phyloP scores from a whole-genome alignment of 805 yeast species.

The Lipomyces lipofer region DNA sequence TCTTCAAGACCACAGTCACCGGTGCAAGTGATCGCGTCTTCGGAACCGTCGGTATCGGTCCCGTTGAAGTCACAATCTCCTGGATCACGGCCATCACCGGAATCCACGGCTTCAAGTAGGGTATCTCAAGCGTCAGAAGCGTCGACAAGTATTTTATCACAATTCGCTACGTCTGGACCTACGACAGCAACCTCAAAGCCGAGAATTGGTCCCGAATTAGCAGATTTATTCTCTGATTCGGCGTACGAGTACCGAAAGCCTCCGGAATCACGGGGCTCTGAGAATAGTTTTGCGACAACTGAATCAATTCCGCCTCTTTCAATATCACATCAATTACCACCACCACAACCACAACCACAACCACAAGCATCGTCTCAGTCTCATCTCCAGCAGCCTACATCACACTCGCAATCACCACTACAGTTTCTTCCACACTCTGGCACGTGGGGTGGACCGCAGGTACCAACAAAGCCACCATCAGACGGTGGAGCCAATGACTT shows the following conservation, averaged over 20 bases:
- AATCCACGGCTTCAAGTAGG: not conserved
- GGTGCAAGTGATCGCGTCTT: not conserved
- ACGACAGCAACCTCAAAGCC: not conserved
- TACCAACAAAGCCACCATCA: slow-evolving; percentile 4
- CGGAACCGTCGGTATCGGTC: no score
- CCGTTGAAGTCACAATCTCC: not conserved
- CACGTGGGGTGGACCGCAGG: no score
- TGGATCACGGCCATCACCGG: not conserved
- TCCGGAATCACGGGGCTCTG: no score
- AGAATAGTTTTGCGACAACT: not conserved
- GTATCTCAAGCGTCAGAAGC: not conserved
- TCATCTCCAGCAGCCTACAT: no score
- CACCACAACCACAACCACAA: not conserved
- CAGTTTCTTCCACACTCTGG: slow-evolving; percentile 1
- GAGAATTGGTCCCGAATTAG: slow-evolving; percentile 20
- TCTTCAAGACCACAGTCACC: not conserved
- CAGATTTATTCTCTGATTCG: slow-evolving; percentile 24
- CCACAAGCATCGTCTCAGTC: no score
- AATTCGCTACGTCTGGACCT: not conserved
- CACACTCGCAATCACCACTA: not conserved
- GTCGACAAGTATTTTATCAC: not conserved
- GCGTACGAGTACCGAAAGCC: not conserved
- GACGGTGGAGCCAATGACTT: not conserved
- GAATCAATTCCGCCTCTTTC: not conserved
- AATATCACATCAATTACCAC: not conserved